phyloP scores from a whole-genome alignment of 305 asterid species.

The Fraxinus baroniana region DNA sequence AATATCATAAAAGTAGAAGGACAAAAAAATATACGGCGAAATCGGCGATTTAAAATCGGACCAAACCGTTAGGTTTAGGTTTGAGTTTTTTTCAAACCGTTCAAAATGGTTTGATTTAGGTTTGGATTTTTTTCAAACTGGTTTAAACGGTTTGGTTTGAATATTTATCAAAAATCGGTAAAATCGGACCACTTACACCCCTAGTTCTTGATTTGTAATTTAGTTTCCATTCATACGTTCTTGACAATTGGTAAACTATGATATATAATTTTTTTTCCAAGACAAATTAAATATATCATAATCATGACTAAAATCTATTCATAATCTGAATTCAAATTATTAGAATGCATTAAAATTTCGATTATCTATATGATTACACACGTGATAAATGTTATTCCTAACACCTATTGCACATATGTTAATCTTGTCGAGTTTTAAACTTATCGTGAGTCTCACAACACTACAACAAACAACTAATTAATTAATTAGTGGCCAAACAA shows the following conservation, averaged over 20 bases:
- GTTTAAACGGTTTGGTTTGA: no score
- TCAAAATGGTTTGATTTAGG: no score
- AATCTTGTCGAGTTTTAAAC: background rate
- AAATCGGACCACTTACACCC: no score
- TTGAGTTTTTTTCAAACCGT: no score
- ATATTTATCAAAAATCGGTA: no score
- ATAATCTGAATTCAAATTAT: background rate
- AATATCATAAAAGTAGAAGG: no score
- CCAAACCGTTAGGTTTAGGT: no score
- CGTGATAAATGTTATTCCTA: background rate
- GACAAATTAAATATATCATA: background rate
- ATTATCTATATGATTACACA: background rate
- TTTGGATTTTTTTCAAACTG: no score
- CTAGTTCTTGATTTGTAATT: background rate
- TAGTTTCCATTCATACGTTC: background rate
- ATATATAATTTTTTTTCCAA: no score
- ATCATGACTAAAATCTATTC: background rate
- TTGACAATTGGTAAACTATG: background rate
- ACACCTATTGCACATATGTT: no score
- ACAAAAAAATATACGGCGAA: no score
- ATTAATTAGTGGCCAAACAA: background rate
- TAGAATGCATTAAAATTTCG: background rate
- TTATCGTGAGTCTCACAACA: background rate
- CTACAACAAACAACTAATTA: background rate
- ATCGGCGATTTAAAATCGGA: no score